Evolutionary conservation across 306 rosid species (phyloP).

Genomic region (Nissolia schottii): DNA sequence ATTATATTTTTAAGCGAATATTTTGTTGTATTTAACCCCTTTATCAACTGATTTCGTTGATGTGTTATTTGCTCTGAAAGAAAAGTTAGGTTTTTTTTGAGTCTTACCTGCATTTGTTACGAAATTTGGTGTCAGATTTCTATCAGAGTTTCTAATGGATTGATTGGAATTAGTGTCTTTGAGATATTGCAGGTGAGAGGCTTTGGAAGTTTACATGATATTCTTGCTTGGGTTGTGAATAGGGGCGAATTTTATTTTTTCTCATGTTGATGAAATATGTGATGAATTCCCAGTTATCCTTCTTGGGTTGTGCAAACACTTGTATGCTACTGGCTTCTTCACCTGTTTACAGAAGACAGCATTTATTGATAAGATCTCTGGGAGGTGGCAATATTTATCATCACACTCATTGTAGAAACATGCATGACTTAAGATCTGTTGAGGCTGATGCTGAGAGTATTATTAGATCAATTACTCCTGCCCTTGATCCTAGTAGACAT

Average conservation of each 20-base stretch:
- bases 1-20: not conserved
- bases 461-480: constrained; percentile 64
- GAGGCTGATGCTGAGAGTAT: constrained; percentile 70
- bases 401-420: constrained; percentile 17
- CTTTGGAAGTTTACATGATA: not conserved
- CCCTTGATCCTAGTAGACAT: constrained; percentile 59
- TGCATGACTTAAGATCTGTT: constrained; percentile 38
- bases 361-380: constrained; percentile 60
- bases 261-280: constrained; percentile 46
- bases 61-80: not conserved
- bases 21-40: not conserved
- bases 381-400: constrained; percentile 38
- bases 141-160: not conserved
- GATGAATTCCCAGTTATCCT: constrained; percentile 41
- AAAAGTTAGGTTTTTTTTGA: not conserved
- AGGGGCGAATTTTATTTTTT: constrained; percentile 32
- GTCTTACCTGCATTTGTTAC: not conserved
- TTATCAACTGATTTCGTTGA: not conserved
- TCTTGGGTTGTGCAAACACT: constrained; percentile 35
- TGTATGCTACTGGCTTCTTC: constrained; percentile 58
- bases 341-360: constrained; percentile 66
- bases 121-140: not conserved
- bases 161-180: not conserved
- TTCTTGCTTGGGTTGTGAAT: constrained; percentile 34
- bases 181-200: constrained; percentile 20